Conservation (phyloP, 352 stramenopile species). For the Globisporangium nagaii region DNA sequence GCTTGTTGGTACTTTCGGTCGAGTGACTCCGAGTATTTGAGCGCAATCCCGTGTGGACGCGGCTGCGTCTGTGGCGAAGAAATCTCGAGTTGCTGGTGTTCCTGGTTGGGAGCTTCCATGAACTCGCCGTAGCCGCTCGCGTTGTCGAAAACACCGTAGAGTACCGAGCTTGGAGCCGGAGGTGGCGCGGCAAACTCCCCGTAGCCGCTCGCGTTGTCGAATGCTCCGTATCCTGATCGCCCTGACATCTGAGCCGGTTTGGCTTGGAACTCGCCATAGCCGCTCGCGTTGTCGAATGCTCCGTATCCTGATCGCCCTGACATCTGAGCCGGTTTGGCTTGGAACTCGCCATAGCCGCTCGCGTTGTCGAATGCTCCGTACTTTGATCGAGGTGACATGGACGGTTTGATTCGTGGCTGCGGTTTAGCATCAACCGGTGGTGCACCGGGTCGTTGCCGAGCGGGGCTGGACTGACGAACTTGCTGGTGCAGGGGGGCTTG, state of each 20-base stretch:
- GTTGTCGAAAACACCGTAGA: constrained; percentile 25
- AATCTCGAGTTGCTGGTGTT: not conserved
- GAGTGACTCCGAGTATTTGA: constrained; percentile 18
- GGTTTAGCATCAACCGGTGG: not conserved
- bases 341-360: constrained; percentile 24
- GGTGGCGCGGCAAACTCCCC: constrained; percentile 13
- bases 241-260: constrained; percentile 3
- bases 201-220: constrained; percentile 22
- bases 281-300: constrained; percentile 27
- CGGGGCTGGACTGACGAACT: not conserved
- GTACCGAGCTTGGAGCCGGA: not conserved
- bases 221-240: constrained; percentile 25
- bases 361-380: constrained; percentile 26
- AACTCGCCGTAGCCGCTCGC: constrained; percentile 37
- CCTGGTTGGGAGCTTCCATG: constrained; percentile 14
- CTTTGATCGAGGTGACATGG: not conserved
- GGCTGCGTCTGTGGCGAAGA: not conserved
- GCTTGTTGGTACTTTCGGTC: constrained; percentile 38
- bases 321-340: not conserved
- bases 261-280: constrained; percentile 23
- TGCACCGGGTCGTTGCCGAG: not conserved
- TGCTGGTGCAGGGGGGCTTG: not conserved
- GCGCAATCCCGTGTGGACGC: not conserved
- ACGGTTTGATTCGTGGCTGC: not conserved
- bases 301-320: constrained; percentile 9